Conservation (phyloP, 2,329 filamentous ascomycete species). For the Zasmidium citrigriseum region DNA sequence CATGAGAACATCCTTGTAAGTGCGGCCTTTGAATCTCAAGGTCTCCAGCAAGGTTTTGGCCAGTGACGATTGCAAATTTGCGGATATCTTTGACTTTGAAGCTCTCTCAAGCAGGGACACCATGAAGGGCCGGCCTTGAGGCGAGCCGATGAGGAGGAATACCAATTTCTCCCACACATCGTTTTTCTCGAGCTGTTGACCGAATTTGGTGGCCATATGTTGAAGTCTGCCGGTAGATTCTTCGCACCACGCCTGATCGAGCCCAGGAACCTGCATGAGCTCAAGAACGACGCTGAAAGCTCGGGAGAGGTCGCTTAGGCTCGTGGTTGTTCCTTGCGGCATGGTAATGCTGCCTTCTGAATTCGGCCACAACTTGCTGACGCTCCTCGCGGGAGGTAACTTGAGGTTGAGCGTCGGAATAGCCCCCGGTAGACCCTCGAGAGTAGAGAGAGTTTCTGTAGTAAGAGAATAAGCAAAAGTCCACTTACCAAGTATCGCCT, state of each 20-base stretch:
- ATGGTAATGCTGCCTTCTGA: slow-evolving; percentile 43
- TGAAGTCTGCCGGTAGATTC: slow-evolving; percentile 26
- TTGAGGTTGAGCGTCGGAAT: slow-evolving; percentile 29
- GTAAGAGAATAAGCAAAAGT: slow-evolving; percentile 23
- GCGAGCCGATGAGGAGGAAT: slow-evolving; percentile 13
- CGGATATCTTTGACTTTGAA: slow-evolving; percentile 5
- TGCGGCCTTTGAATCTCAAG: slow-evolving; percentile 8
- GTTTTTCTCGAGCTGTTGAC: slow-evolving; percentile 16
- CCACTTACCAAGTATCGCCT: slow-evolving; percentile 22
- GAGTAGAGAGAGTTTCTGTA: slow-evolving; percentile 47
- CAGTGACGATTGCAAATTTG: slow-evolving; percentile 16
- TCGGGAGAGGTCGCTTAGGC: slow-evolving; percentile 18
- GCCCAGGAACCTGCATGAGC: slow-evolving; percentile 19
- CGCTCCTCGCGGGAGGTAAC: slow-evolving; percentile 43
- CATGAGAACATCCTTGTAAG: slow-evolving; percentile 20
- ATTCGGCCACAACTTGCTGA: slow-evolving; percentile 40
- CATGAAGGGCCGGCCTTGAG: slow-evolving; percentile 15
- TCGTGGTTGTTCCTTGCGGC: slow-evolving; percentile 41
- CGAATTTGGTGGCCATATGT: slow-evolving; percentile 8
- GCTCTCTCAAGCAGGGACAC: slow-evolving; percentile 13
- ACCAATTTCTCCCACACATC: slow-evolving; percentile 24
- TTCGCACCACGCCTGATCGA: slow-evolving; percentile 23
- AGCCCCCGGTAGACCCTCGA: slow-evolving; percentile 37
- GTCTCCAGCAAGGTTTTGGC: slow-evolving; percentile 17
- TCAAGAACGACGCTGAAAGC: slow-evolving; percentile 31